Evolutionary conservation across 768 basidiomycete genomes (phyloP).

Genomic region (Boletus rufocinnamomeus): DNA sequence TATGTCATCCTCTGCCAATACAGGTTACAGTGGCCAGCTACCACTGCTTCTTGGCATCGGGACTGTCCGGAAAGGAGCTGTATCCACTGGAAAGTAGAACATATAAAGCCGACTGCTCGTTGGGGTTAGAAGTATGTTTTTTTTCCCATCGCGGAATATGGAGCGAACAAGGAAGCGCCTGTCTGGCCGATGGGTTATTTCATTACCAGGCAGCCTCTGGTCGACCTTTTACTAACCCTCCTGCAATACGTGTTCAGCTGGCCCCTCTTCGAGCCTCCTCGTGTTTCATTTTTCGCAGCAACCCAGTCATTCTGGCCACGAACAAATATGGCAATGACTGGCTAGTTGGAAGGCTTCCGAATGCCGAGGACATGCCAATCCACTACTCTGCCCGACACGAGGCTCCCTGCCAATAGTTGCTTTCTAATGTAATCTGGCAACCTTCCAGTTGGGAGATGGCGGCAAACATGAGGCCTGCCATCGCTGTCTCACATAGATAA

Average conservation of each 20-base stretch:
- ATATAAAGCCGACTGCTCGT: too few species aligned
- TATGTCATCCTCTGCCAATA: too few species aligned
- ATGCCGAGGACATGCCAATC: slow-evolving; percentile 1
- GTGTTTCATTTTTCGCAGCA: background rate
- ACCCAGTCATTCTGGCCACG: background rate
- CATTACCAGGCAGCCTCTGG: slow-evolving; percentile 2
- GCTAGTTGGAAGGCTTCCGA: slow-evolving; percentile 1
- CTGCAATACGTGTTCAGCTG: background rate
- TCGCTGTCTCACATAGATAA: background rate
- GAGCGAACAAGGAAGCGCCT: background rate
- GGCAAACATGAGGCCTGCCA: background rate
- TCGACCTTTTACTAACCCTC: background rate
- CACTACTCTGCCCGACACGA: background rate
- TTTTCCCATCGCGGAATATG: background rate
- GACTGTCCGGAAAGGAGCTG: too few species aligned
- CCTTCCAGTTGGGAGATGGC: background rate
- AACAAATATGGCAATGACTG: background rate
- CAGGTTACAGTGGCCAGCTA: too few species aligned
- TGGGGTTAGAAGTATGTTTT: background rate
- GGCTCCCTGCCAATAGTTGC: background rate
- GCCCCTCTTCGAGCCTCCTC: background rate
- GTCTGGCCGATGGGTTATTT: background rate
- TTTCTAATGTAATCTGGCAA: background rate
- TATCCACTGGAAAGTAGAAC: too few species aligned
- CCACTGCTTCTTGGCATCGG: too few species aligned